Evolutionary conservation across 139 green algal species (phyloP).

Genomic region (Gonium pectorale): DNA sequence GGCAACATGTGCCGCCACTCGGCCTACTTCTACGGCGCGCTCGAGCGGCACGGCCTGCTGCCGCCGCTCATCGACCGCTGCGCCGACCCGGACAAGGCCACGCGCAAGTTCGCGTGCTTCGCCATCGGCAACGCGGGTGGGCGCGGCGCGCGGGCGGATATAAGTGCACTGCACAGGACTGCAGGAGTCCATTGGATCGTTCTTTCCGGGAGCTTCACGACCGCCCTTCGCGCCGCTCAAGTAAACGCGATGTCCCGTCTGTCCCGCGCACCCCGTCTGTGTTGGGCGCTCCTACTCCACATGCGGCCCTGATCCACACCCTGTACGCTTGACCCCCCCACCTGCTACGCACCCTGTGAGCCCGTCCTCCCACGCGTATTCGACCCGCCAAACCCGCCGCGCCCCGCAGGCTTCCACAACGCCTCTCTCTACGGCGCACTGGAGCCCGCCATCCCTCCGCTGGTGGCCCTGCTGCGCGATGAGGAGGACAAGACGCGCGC

Average conservation of each 20-base stretch:
- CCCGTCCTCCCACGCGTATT: too few relatives aligned
- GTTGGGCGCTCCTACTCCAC: too few relatives aligned
- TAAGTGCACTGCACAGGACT: too few relatives aligned
- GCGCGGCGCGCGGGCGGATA: not conserved
- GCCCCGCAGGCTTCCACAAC: slow-evolving; percentile 93
- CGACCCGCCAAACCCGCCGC: too few relatives aligned
- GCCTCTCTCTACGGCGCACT: slow-evolving; percentile 86
- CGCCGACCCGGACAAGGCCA: slow-evolving; percentile 84
- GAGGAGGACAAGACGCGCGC: slow-evolving; percentile 87
- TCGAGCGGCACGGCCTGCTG: slow-evolving; percentile 77
- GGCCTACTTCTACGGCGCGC: slow-evolving; percentile 87
- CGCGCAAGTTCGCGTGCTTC: slow-evolving; percentile 98
- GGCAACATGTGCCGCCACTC: slow-evolving; percentile 96
- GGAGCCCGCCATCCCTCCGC: slow-evolving; percentile 70
- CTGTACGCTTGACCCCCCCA: too few relatives aligned
- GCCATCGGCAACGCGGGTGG: slow-evolving; percentile 91
- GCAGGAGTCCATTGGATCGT: too few relatives aligned
- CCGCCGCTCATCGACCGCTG: slow-evolving; percentile 87
- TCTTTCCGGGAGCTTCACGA: too few relatives aligned
- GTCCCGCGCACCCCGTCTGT: too few relatives aligned
- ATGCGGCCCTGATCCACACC: too few relatives aligned
- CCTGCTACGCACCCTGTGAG: too few relatives aligned
- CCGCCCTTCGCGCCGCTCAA: too few relatives aligned
- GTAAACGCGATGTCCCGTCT: too few relatives aligned
- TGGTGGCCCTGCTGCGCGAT: slow-evolving; percentile 80